These are phyloP conservation scores for Tylopilus rubrobrunneus DNA, from an alignment of 768 basidiomycete species.

Conservation along the genomic window DNA sequence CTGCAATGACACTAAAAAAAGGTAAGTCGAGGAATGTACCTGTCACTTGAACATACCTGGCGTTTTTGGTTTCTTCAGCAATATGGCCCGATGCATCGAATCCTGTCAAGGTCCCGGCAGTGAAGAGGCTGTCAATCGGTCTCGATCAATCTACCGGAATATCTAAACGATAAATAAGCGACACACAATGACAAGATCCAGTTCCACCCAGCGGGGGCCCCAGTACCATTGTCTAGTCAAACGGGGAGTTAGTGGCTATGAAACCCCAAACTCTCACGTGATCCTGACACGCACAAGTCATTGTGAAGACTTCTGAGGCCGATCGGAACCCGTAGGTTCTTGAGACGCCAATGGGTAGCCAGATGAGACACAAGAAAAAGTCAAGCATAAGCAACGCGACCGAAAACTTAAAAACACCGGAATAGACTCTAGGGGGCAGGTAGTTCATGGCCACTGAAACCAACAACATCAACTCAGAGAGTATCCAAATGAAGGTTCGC, in stretches of 20 bases:
- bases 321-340: conserved; percentile 86
- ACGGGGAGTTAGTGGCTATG: neutral
- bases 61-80: conserved; percentile 86
- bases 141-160: neutral
- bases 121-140: conserved; percentile 73
- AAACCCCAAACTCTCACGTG: neutral
- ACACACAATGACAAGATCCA: conserved; percentile 84
- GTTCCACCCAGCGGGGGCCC: conserved; percentile 84
- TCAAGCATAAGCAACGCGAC: conserved; percentile 76
- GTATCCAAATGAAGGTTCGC: conserved; percentile 80
- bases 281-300: conserved; percentile 59
- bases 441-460: conserved; percentile 81
- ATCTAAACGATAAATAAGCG: neutral
- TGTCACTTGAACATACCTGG: conserved; percentile 39
- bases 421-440: conserved; percentile 73
- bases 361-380: conserved; percentile 83
- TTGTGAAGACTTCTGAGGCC: conserved; percentile 79
- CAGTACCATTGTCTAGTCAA: conserved; percentile 77
- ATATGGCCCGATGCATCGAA: conserved; percentile 89
- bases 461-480: conserved; percentile 71
- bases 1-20: conserved; percentile 60
- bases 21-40: neutral
- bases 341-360: conserved; percentile 89
- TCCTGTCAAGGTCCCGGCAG: conserved; percentile 83
- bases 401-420: conserved; percentile 72